Evolutionary conservation across 2,329 filamentous ascomycete genomes (phyloP).

Genomic region (Lasiodiplodia sp.): DNA sequence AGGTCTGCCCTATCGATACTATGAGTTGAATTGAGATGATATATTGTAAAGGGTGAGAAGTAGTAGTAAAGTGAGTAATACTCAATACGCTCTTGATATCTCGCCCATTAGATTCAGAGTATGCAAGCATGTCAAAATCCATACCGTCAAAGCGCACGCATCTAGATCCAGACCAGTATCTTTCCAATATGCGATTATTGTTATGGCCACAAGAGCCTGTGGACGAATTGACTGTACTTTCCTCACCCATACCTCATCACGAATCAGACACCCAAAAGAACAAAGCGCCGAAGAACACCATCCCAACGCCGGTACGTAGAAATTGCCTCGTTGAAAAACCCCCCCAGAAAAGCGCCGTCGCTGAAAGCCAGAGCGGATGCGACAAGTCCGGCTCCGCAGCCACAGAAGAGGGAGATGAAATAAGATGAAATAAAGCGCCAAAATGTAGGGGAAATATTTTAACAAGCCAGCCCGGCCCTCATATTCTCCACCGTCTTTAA

Average conservation of each 20-base stretch:
- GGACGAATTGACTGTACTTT: background rate
- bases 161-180: background rate
- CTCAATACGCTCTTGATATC: no score
- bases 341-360: slow-evolving; percentile 4
- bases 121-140: no score
- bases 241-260: background rate
- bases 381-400: background rate
- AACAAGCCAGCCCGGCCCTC: slow-evolving; percentile 47
- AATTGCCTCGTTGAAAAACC: background rate
- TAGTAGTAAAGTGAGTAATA: no score
- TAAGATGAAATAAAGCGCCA: background rate
- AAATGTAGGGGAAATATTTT: background rate
- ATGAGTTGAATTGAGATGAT: no score
- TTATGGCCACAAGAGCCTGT: background rate
- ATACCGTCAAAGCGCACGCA: background rate
- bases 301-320: slow-evolving; percentile 4
- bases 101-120: no score
- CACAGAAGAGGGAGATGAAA: background rate
- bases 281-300: slow-evolving; percentile 7
- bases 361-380: slow-evolving; percentile 7
- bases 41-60: no score
- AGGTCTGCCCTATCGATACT: no score
- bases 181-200: background rate
- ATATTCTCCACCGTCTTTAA: slow-evolving; percentile 60
- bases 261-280: background rate